Evolutionary conservation across 225 moss, liverwort and hornwort genomes (phyloP), one percentile per base, ranked within the genome.

Genomic region (Straminergon stramineum): DNA sequence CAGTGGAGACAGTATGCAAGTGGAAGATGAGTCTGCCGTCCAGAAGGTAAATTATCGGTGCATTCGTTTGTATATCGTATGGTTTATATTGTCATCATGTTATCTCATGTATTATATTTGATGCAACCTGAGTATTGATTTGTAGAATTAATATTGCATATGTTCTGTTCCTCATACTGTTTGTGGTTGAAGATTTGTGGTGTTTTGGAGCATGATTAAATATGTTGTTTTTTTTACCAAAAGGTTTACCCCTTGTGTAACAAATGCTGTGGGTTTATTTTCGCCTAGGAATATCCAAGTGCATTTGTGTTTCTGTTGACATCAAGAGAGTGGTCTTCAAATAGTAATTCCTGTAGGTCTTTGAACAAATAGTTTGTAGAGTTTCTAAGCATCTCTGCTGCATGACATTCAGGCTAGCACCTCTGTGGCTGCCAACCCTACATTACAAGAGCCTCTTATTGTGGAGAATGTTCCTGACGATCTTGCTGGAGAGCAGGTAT

Each of bases 401-500:
- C 55, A 45, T 92, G 85, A 48, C n/a, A 82, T 88, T 79, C 92
- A 95, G 95, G 88, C 86, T 61, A 82, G 86, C 74, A 51, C 89
- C 68, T 82, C 85, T 78, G 77, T 91, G 84, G 83, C 81, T 77
- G 86, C 99, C 78, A 91, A 96, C 81, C 81, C 94, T 80, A 82
- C 55, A 22, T 64, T 94, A n/a, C 99, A 97, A 86, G 99, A 97
- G 79, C 81, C 92, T 79, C 83, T 97, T 51, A 75, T 97, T 83
- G 93, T 96, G 57, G 97, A 97, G 92, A 97, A 99, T 88, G 92
- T 85, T 37, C 95, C 96, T 76, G 97, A 99, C 61, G 88, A 92
- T 84, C 91, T 97, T 89, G 97, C 96, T 86, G 97, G 99, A 65
- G 99, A 99, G 89, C 99, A 98, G 97, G 98, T 97, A 87, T 51